These are phyloP conservation scores for Annulohypoxylon nitens DNA, from an alignment of 495 filamentous ascomycete species.

Conservation along the genomic window DNA sequence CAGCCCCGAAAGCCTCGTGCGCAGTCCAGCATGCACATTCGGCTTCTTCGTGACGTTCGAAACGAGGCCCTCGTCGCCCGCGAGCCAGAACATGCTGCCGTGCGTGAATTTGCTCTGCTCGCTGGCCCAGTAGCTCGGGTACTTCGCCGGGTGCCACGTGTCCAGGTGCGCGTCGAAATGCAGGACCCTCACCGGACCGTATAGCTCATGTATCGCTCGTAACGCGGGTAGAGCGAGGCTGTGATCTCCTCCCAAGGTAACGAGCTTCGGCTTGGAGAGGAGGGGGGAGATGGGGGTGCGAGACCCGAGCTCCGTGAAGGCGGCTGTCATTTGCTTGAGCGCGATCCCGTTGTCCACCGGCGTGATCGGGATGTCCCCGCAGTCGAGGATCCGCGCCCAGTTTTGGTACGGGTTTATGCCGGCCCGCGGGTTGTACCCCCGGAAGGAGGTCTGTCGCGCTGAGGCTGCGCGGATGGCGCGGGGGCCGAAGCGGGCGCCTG, in stretches of 20 bases:
- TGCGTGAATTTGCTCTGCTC: slow-evolving; percentile 83
- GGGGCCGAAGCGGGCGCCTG: slow-evolving; percentile 84
- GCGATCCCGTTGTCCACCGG: slow-evolving; percentile 84
- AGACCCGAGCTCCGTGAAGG: slow-evolving; percentile 68
- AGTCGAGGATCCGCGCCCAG: slow-evolving; percentile 82
- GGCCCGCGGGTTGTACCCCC: slow-evolving; percentile 82
- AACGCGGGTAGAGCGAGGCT: slow-evolving; percentile 82
- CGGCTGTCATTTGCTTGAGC: slow-evolving; percentile 80
- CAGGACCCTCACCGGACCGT: slow-evolving; percentile 80
- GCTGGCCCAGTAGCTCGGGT: slow-evolving; percentile 78
- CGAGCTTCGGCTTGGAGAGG: slow-evolving; percentile 68
- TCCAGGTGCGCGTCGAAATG: slow-evolving; percentile 89
- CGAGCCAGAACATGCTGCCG: slow-evolving; percentile 88
- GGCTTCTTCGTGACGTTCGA: slow-evolving; percentile 68
- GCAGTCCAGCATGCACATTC: slow-evolving; percentile 82
- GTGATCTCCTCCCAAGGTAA: slow-evolving; percentile 88
- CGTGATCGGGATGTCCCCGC: slow-evolving; percentile 84
- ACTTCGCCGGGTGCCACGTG: slow-evolving; percentile 86
- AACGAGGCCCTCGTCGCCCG: slow-evolving; percentile 79
- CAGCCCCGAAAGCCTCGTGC: slow-evolving; percentile 76
- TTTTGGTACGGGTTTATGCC: slow-evolving; percentile 81
- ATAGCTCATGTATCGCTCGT: slow-evolving; percentile 75
- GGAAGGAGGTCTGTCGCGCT: slow-evolving; percentile 76
- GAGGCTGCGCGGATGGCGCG: slow-evolving; percentile 85
- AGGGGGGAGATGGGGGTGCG: slow-evolving; percentile 47